These are phyloP conservation scores for Penicillium psychrosexuale DNA, from an alignment of 2,329 filamentous ascomycete species.

Conservation along the genomic window DNA sequence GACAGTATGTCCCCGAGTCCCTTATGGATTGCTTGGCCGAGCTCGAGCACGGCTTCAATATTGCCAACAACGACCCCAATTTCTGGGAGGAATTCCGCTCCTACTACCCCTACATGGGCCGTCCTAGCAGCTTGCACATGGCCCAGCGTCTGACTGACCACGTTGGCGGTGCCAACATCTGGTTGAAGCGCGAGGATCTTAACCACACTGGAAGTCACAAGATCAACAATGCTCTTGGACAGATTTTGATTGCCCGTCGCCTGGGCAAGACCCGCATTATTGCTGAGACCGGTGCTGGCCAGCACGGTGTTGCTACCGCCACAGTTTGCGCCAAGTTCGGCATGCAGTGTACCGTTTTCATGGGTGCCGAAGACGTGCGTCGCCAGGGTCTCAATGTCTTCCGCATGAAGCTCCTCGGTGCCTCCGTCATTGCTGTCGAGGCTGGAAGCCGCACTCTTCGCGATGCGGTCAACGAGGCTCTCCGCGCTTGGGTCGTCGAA, in stretches of 20 bases:
- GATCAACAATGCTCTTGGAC: slow-evolving; percentile 97
- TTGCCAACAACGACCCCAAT: slow-evolving; percentile 77
- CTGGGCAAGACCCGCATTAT: slow-evolving; percentile 97
- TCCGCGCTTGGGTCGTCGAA: slow-evolving; percentile 89
- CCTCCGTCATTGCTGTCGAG: slow-evolving; percentile 88
- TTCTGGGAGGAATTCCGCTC: slow-evolving; percentile 98
- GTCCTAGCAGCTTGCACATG: slow-evolving; percentile 85
- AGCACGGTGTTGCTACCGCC: slow-evolving; percentile 96
- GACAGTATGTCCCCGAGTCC: slow-evolving; percentile 95
- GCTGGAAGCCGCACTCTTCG: slow-evolving; percentile 79
- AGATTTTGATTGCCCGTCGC: slow-evolving; percentile 79
- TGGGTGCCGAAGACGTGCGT: slow-evolving; percentile 96
- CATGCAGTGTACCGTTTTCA: slow-evolving; percentile 97
- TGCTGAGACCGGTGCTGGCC: slow-evolving; percentile 93
- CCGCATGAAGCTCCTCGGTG: slow-evolving; percentile 93
- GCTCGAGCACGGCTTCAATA: slow-evolving; percentile 85
- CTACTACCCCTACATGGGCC: slow-evolving; percentile 96
- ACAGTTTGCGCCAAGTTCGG: slow-evolving; percentile 98
- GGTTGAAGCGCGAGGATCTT: slow-evolving; percentile 94
- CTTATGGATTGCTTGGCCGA: slow-evolving; percentile 95
- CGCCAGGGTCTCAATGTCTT: slow-evolving; percentile 97
- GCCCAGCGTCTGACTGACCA: slow-evolving; percentile 84
- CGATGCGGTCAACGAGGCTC: slow-evolving; percentile 90
- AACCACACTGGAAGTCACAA: slow-evolving; percentile 99
- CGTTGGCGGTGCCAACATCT: slow-evolving; percentile 91